A percentile compares a stretch with the other conserved stretches of the same genome.
Conservation (phyloP, 1,139 yeast genomes). For the Yarrowia galli region DNA sequence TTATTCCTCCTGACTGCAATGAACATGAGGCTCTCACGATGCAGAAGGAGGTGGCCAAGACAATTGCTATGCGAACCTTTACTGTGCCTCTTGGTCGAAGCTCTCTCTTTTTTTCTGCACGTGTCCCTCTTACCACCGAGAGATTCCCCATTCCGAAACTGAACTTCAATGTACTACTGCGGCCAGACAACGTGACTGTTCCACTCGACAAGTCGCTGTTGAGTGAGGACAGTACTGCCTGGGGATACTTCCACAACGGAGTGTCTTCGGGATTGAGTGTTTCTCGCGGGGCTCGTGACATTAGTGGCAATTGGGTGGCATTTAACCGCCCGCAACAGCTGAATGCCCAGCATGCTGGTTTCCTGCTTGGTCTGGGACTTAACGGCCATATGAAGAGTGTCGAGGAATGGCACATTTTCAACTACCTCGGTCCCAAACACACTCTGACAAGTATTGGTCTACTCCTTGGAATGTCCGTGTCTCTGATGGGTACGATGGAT, state of each 20-base stretch:
- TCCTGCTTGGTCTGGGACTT: constrained; percentile 87
- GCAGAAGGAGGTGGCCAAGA: constrained; percentile 70
- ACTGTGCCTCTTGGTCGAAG: constrained; percentile 83
- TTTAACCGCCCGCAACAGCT: constrained; percentile 78
- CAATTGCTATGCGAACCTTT: constrained; percentile 74
- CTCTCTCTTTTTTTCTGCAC: constrained; percentile 70
- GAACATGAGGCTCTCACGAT: constrained; percentile 66
- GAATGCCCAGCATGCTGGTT: constrained; percentile 91
- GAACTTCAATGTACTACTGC: constrained; percentile 70
- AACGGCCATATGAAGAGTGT: constrained; percentile 84
- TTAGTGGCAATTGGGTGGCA: constrained; percentile 91
- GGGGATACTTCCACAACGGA: constrained; percentile 96
- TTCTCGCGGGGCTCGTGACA: constrained; percentile 70
- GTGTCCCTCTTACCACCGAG: constrained; percentile 83
- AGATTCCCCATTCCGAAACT: constrained; percentile 80
- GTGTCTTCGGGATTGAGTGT: constrained; percentile 86
- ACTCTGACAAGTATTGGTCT: constrained; percentile 85
- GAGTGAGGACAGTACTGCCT: constrained; percentile 61
- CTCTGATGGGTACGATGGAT: constrained; percentile 84
- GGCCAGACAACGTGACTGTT: constrained; percentile 72
- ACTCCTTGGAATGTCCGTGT: constrained; percentile 91
- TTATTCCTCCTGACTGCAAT: constrained; percentile 53
- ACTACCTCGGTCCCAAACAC: constrained; percentile 90
- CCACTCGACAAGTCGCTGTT: constrained; percentile 64
- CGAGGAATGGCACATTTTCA: constrained; percentile 97